These are phyloP conservation scores for Myxozyma neotropica DNA, from an alignment of 805 yeast species.

Conservation along the genomic window DNA sequence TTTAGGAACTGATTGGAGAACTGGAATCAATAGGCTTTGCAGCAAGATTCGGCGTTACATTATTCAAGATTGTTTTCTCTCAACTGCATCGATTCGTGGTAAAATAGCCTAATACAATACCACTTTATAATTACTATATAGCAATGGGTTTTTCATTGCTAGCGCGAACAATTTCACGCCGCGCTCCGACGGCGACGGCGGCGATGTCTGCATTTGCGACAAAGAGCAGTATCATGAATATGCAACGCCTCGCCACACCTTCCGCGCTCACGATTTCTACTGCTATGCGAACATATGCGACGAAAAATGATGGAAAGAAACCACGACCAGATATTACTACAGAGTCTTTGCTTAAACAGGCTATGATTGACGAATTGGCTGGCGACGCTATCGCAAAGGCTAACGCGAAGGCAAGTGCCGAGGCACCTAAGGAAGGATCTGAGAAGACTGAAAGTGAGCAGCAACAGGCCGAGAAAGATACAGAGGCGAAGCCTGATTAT, in stretches of 20 bases:
- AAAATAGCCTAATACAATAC: no score
- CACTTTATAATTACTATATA: not conserved
- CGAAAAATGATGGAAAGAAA: constrained; percentile 23
- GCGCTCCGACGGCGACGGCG: not conserved
- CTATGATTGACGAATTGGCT: constrained; percentile 20
- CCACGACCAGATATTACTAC: constrained; percentile 30
- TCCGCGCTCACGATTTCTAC: not conserved
- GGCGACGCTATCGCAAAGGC: not conserved
- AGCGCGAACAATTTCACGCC: constrained; percentile 9
- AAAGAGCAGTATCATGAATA: not conserved
- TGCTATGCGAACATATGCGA: constrained; percentile 4
- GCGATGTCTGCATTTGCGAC: not conserved
- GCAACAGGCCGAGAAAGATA: constrained; percentile 18
- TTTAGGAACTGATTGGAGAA: no score
- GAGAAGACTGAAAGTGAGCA: constrained; percentile 28
- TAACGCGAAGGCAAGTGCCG: constrained; percentile 8
- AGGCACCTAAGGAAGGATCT: constrained; percentile 22
- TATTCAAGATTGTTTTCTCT: no score
- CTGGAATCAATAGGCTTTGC: no score
- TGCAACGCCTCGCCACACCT: not conserved
- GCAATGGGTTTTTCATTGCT: constrained; percentile 14
- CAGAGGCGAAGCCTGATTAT: constrained; percentile 47
- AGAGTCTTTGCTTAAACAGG: constrained; percentile 31
- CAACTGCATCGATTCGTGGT: no score
- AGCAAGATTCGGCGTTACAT: no score